Conservation (phyloP, 2,329 filamentous ascomycete species). For the Diaporthe australafricana region DNA sequence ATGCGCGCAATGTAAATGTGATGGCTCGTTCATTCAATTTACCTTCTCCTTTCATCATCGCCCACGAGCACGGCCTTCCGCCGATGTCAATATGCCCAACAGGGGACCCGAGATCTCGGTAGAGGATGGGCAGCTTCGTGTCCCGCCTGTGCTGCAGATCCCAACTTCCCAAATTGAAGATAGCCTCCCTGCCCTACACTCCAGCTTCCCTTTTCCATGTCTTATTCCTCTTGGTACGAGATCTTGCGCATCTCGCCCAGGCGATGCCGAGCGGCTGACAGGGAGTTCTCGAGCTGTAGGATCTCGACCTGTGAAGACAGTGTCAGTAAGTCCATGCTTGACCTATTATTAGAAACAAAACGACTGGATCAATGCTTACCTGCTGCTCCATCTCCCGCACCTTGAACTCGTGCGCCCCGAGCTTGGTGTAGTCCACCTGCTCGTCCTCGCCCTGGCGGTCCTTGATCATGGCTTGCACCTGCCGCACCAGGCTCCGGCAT, state of each 20-base stretch:
- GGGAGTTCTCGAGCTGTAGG: conserved; percentile 89
- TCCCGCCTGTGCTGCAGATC: neutral
- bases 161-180: neutral
- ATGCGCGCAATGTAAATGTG: conserved; percentile 1
- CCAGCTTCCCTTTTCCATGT: neutral
- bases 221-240: conserved; percentile 84
- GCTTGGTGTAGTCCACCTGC: conserved; percentile 85
- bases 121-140: neutral
- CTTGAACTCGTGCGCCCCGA: conserved; percentile 97
- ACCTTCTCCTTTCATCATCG: neutral
- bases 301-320: conserved; percentile 84
- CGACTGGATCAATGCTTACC: conserved; percentile 66
- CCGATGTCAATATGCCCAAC: neutral
- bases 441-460: conserved; percentile 87
- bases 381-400: conserved; percentile 99
- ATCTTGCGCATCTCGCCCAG: conserved; percentile 99
- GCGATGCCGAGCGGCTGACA: conserved; percentile 81
- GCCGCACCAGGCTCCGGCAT: conserved; percentile 87
- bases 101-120: neutral
- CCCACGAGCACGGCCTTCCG: neutral
- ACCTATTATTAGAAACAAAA: neutral
- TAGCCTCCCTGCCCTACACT: neutral
- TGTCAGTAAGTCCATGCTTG: neutral
- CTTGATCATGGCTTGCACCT: conserved; percentile 94
- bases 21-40: conserved; percentile 11